These are phyloP conservation scores for Corniculantispora saksenae DNA, from an alignment of 2,329 filamentous ascomycete genomes.

Conservation along the genomic window DNA sequence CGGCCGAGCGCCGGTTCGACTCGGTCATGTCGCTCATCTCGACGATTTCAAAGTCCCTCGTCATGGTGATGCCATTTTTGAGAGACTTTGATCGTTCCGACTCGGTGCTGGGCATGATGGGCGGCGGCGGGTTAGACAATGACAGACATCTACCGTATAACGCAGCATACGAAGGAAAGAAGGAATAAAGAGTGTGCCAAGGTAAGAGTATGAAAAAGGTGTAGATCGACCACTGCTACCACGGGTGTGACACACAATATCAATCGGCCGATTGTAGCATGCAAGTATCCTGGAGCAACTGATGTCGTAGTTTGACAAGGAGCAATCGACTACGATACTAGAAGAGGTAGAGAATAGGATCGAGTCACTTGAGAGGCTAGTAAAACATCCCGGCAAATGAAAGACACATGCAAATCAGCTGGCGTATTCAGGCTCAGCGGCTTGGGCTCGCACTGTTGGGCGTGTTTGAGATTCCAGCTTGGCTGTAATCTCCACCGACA, in stretches of 20 bases:
- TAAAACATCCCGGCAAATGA: background rate
- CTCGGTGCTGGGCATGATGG: slow-evolving; percentile 16
- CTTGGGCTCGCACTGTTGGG: background rate
- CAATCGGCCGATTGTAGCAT: background rate
- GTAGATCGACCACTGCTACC: background rate
- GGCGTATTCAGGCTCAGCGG: background rate
- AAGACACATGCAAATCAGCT: background rate
- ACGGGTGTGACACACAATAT: background rate
- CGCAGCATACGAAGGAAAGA: background rate
- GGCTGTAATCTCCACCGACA: background rate
- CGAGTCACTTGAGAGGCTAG: background rate
- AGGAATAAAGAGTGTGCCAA: background rate
- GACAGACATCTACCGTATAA: background rate
- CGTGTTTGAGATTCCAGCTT: background rate
- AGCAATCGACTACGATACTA: background rate
- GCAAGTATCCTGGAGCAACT: background rate
- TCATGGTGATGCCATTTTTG: slow-evolving; percentile 22
- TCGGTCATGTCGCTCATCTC: slow-evolving; percentile 20
- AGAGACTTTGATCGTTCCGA: slow-evolving; percentile 18
- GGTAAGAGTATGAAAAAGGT: background rate
- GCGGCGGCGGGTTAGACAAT: background rate
- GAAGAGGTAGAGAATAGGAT: background rate
- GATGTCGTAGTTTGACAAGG: background rate
- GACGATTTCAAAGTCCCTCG: slow-evolving; percentile 24
- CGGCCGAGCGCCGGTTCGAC: background rate